phyloP scores from a whole-genome alignment of 306 rosid species.

The Psophocarpus tetragonolobus region DNA sequence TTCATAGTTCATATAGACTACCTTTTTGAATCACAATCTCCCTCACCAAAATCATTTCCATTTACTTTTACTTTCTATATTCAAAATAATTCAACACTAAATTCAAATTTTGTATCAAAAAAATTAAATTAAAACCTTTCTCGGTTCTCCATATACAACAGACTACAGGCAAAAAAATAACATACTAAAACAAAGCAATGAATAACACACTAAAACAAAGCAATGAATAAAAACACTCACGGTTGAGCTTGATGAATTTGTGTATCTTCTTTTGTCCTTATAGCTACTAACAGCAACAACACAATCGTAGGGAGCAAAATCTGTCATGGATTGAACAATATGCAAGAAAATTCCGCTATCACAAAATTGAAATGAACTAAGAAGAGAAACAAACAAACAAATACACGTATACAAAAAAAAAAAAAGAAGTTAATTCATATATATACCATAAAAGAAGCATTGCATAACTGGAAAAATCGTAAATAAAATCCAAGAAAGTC shows the following conservation, averaged over 20 bases:
- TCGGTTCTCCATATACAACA: slow-evolving; percentile 1
- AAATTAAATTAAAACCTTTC: background rate
- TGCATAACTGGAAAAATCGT: background rate
- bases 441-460: background rate
- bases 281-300: slow-evolving; percentile 74
- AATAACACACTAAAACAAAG: background rate
- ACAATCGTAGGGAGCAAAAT: slow-evolving; percentile 93
- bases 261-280: slow-evolving; percentile 84
- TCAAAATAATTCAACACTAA: background rate
- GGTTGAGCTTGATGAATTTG: slow-evolving; percentile 83
- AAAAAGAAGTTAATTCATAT: background rate
- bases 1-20: background rate
- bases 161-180: background rate
- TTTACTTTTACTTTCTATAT: slow-evolving; percentile 16
- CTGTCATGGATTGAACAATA: slow-evolving; percentile 51
- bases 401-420: background rate
- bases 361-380: slow-evolving; percentile 13
- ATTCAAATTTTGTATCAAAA: background rate
- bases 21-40: background rate
- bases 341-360: slow-evolving; percentile 22
- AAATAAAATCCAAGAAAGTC: background rate
- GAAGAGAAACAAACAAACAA: background rate
- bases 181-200: slow-evolving; percentile 2
- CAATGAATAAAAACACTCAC: slow-evolving; percentile 54
- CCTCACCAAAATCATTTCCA: background rate